Percentiles rank a stretch among this genome's conserved stretches.
phyloP scores from a whole-genome alignment of 1,139 yeast species.

The Citeromyces hawaiiensis region DNA sequence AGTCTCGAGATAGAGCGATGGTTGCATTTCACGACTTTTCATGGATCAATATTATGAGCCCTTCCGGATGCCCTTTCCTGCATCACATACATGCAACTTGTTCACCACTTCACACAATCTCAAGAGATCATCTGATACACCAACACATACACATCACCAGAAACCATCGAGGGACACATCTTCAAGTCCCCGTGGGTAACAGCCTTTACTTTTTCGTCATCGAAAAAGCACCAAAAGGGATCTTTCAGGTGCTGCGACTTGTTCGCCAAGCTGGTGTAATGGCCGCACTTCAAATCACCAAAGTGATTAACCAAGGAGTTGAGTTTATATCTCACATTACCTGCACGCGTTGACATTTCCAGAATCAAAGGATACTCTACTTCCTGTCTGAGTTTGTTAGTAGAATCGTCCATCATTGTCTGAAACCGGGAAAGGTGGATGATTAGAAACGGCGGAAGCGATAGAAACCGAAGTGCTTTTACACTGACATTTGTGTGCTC shows the following conservation, averaged over 20 bases:
- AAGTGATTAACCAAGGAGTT: constrained; percentile 85
- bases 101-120: no score
- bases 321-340: constrained; percentile 64
- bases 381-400: constrained; percentile 7
- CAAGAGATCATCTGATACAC: constrained; percentile 12
- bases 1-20: no score
- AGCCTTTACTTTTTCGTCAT: constrained; percentile 45
- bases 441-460: constrained; percentile 16
- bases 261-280: constrained; percentile 76
- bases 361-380: constrained; percentile 11
- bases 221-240: constrained; percentile 64
- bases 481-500: constrained; percentile 1
- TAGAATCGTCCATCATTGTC: constrained; percentile 12
- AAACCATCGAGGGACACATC: constrained; percentile 3
- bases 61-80: no score
- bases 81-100: no score
- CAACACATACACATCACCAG: constrained; percentile 13
- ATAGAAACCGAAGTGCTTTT: constrained; percentile 9
- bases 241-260: constrained; percentile 28
- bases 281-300: constrained; percentile 78
- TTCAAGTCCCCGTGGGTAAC: constrained; percentile 5
- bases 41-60: no score
- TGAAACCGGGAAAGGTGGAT: constrained; percentile 17
- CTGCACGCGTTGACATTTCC: constrained; percentile 25
- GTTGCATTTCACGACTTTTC: no score